Evolutionary conservation across 306 rosid species (phyloP).

Genomic region (Lathyrus tuberosus): DNA sequence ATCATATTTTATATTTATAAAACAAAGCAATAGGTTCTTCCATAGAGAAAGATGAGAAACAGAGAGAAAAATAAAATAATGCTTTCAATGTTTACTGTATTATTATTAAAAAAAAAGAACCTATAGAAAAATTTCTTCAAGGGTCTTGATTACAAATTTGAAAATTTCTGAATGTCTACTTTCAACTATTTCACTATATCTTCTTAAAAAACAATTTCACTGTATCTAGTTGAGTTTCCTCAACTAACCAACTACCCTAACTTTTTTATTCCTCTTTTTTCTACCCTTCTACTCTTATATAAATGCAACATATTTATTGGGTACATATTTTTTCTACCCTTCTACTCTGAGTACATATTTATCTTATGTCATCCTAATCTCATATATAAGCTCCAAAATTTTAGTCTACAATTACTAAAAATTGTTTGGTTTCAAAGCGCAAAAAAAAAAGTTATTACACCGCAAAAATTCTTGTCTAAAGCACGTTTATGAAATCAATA

Average conservation of each 20-base stretch:
- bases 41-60: not conserved
- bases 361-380: not conserved
- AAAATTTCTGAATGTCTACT: not conserved
- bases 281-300: slow-evolving; percentile 1
- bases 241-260: not conserved
- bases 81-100: not conserved
- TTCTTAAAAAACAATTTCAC: not conserved
- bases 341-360: too few species aligned
- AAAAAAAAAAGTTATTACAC: not conserved
- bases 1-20: too few species aligned
- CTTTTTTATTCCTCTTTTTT: not conserved
- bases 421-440: slow-evolving; percentile 5
- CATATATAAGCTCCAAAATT: not conserved
- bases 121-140: not conserved
- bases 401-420: slow-evolving; percentile 10
- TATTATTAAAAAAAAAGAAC: slow-evolving; percentile 1
- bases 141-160: not conserved
- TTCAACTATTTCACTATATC: not conserved
- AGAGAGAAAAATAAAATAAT: slow-evolving; percentile 2
- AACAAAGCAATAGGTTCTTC: too few species aligned
- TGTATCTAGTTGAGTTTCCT: slow-evolving; percentile 1
- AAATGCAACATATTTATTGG: not conserved
- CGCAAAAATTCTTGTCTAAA: slow-evolving; percentile 8
- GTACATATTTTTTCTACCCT: too few species aligned
- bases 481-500: slow-evolving; percentile 29